Evolutionary conservation across 768 basidiomycete species (phyloP).

Genomic region (Thelephora ganbajun): DNA sequence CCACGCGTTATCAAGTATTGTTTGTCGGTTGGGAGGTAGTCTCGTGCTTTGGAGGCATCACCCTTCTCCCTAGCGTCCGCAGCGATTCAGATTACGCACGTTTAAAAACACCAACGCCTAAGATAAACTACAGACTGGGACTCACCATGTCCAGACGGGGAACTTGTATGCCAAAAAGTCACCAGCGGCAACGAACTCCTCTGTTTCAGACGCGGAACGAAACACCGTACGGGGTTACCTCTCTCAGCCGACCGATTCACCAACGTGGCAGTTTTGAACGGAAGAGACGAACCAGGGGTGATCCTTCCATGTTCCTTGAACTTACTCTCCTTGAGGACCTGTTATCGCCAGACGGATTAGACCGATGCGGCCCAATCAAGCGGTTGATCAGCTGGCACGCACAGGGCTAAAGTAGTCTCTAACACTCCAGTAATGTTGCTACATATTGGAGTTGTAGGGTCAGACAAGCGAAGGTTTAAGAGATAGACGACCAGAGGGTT

Average conservation of each 20-base stretch:
- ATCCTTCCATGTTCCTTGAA: constrained; percentile 98
- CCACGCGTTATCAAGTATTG: constrained; percentile 93
- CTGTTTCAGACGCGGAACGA: constrained; percentile 23
- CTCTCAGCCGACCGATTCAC: neutral
- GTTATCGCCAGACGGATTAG: constrained; percentile 14
- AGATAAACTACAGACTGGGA: constrained; percentile 4
- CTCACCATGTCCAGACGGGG: constrained; percentile 93
- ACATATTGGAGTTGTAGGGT: constrained; percentile 5
- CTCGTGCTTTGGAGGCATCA: constrained; percentile 69
- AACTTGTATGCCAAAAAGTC: constrained; percentile 98
- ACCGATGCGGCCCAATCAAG: constrained; percentile 14
- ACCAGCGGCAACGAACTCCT: constrained; percentile 97
- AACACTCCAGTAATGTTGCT: constrained; percentile 91
- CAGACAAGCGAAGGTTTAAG: constrained; percentile 3
- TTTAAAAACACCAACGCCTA: constrained; percentile 2
- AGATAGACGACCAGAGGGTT: neutral
- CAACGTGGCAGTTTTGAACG: neutral
- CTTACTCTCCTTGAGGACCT: constrained; percentile 96
- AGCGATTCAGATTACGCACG: neutral
- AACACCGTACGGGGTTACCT: constrained; percentile 6
- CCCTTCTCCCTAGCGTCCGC: constrained; percentile 69
- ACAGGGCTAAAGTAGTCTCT: constrained; percentile 90
- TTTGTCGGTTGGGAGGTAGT: constrained; percentile 91
- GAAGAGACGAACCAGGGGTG: constrained; percentile 57
- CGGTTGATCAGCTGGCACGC: constrained; percentile 18